Base-by-base conservation (phyloP, 169 alveolate species). In the Perkinsus chesapeaki region DNA sequence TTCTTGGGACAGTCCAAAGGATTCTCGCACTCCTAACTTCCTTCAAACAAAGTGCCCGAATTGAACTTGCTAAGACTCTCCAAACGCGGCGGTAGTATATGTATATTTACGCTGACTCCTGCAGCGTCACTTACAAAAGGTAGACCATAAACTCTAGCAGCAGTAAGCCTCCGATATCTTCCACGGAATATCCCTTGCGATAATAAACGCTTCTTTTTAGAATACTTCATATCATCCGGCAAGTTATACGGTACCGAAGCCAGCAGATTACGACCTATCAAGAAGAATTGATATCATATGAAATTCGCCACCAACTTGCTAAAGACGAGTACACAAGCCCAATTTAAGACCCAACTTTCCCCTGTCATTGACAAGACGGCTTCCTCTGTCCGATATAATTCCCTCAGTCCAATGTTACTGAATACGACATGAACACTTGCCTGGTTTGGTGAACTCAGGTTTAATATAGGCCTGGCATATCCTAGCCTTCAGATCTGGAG, bases 391-490 rank as follows among this genome's bases (percentile, higher is more conserved):
- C n/a, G n/a, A n/a, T n/a, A n/a, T n/a, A n/a, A n/a, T n/a, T n/a
- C n/a, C n/a, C n/a, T n/a, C n/a, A n/a, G n/a, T 5, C 82, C 82
- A 23, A 34, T 1, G 82, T 16, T 3, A 43, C 60, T 16, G 60
- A 43, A 43, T 16, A n/a, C n/a, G n/a, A n/a, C n/a, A n/a, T 92
- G 91, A 20, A 39, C 73, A 91, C 93, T 94, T 43, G 16, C 91
- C 39, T 39, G 92, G 93, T 31, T 39, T 94, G 39, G 94, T 90
- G 47, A 94, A 92, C 48, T 94, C 94, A 12, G 60, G 39, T 12
- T 82, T 82, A 47, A 94, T 39, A n/a, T 91, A 73, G 31, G 92
- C 94, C 93, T 92, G 95, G 20, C 93, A 92, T 38, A 94, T n/a
- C 38, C 95, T 34, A 60, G 94, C 37, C n/a, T 91, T 48, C 47